These are phyloP conservation scores for Talaromyces pinophilus DNA, from an alignment of 2,329 filamentous ascomycete species.

Conservation along the genomic window DNA sequence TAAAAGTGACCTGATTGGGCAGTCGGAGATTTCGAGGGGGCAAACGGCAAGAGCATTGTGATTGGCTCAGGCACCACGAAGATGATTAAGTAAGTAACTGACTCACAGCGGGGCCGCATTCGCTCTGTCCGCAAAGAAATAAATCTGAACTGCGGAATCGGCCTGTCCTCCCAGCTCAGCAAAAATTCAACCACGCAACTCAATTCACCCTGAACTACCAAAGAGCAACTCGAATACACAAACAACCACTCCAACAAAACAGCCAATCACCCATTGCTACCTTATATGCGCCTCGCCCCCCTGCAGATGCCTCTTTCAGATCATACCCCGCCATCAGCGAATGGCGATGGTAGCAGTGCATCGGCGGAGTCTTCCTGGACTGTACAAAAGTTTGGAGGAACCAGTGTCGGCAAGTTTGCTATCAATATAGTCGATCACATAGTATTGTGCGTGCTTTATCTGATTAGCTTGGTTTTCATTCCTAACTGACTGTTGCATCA, in stretches of 20 bases:
- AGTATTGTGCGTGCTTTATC: slow-evolving; percentile 43
- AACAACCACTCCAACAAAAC: background rate
- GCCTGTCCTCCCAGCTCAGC: slow-evolving; percentile 1
- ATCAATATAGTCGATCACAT: slow-evolving; percentile 68
- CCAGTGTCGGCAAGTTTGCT: slow-evolving; percentile 92
- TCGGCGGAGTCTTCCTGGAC: slow-evolving; percentile 62
- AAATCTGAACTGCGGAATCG: slow-evolving; percentile 17
- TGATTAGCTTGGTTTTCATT: background rate
- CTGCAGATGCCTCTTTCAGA: slow-evolving; percentile 25
- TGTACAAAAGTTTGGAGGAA: slow-evolving; percentile 94
- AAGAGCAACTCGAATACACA: background rate
- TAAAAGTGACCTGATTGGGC: background rate
- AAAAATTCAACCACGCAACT: slow-evolving; percentile 6
- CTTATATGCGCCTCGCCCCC: background rate
- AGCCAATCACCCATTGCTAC: background rate
- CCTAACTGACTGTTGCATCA: slow-evolving; percentile 33
- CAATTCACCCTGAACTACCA: background rate
- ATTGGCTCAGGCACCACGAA: background rate
- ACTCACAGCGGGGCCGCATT: slow-evolving; percentile 19
- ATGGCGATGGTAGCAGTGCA: slow-evolving; percentile 21
- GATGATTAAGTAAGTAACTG: background rate
- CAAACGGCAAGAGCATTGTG: background rate
- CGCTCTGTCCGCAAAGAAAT: slow-evolving; percentile 1
- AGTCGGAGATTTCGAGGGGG: background rate
- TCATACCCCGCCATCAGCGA: slow-evolving; percentile 17